Conservation (phyloP, 129 eudicot species). For the Deinandra increscens region DNA sequence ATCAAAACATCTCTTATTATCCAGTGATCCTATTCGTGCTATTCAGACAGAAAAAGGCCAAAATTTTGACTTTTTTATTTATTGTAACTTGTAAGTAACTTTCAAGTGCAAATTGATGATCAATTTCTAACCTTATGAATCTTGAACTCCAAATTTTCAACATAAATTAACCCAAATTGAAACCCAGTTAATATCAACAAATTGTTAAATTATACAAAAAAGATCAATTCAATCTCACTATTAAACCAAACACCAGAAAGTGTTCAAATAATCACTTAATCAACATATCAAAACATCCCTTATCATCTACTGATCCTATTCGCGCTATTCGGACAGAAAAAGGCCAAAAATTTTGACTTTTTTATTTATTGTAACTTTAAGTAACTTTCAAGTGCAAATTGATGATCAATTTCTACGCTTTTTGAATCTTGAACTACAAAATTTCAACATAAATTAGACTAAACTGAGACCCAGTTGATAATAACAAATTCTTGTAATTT, state of each 20-base stretch:
- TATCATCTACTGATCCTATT: neutral
- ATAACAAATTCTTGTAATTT: neutral
- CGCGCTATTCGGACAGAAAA: neutral
- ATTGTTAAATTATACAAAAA: slow-evolving; percentile 8
- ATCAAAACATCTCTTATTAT: no score
- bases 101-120: neutral
- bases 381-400: neutral
- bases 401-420: neutral
- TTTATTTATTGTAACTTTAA: neutral
- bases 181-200: neutral
- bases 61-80: neutral
- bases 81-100: slow-evolving; percentile 1
- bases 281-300: no score
- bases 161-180: slow-evolving; percentile 5
- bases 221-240: slow-evolving; percentile 5
- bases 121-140: neutral
- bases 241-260: neutral
- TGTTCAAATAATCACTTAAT: neutral
- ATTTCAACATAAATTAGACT: neutral
- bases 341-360: neutral
- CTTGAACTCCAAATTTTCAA: neutral
- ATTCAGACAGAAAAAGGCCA: neutral
- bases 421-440: slow-evolving; percentile 1
- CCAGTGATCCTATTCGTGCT: neutral
- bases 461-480: no score